Conservation (phyloP, 257 asterid species). For the Linderniella brevidens region DNA sequence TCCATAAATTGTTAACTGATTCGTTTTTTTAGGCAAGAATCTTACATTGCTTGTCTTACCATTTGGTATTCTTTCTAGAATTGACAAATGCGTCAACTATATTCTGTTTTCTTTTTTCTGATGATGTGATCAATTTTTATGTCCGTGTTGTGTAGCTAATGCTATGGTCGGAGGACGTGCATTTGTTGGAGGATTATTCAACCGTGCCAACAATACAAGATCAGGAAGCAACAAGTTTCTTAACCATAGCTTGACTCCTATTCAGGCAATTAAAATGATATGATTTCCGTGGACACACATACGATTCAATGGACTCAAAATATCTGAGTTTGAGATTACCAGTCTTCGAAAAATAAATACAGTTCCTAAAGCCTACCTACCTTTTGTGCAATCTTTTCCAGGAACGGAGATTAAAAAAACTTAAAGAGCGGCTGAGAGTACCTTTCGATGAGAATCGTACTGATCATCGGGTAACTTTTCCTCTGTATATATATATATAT, state of each 20-base stretch:
- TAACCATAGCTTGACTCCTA: constrained; percentile 35
- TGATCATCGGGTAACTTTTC: constrained; percentile 56
- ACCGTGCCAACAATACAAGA: constrained; percentile 44
- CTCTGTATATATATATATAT: neutral
- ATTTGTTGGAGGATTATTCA: constrained; percentile 86
- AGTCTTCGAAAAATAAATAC: too few species aligned
- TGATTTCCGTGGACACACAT: too few species aligned
- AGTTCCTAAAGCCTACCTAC: too few species aligned
- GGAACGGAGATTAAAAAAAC: constrained; percentile 62
- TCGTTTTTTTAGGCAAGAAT: too few species aligned
- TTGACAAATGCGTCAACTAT: neutral
- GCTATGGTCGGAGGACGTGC: constrained; percentile 98
- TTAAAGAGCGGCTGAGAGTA: constrained; percentile 64
- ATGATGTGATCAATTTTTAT: constrained; percentile 1
- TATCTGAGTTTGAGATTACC: neutral
- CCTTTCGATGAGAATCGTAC: constrained; percentile 61
- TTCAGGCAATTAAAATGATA: constrained; percentile 37
- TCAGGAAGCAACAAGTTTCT: constrained; percentile 42
- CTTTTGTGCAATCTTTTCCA: constrained; percentile 21
- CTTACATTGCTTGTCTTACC: too few species aligned
- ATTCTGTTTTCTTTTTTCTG: neutral
- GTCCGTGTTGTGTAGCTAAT: constrained; percentile 38
- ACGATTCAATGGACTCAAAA: neutral
- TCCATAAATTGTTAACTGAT: too few species aligned
- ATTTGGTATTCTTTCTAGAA: neutral